phyloP scores from a whole-genome alignment of 306 rosid genomes.

The Malus asiatica region DNA sequence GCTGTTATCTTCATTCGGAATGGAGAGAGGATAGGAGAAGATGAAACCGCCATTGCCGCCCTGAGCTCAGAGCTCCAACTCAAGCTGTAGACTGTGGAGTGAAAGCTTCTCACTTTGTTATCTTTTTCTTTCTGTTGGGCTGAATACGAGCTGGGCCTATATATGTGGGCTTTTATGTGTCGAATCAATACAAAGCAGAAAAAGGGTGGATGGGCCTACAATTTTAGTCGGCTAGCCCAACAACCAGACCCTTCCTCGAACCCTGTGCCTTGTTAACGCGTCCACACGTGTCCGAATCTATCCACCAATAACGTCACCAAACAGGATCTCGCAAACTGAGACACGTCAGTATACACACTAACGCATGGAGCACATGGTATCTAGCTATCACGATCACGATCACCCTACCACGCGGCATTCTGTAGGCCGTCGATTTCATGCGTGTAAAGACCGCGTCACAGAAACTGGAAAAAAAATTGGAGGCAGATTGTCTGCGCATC shows the following conservation, averaged over 20 bases:
- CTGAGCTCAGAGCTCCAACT: background rate
- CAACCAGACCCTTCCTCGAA: too few relatives aligned
- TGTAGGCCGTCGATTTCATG: background rate
- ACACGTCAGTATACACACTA: background rate
- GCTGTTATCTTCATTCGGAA: constrained; percentile 24
- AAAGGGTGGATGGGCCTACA: too few relatives aligned
- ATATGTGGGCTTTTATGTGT: background rate
- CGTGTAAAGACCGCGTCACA: background rate
- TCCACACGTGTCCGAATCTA: too few relatives aligned
- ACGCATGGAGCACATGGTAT: background rate
- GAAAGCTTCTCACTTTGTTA: background rate
- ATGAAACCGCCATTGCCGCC: constrained; percentile 36
- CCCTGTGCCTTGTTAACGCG: too few relatives aligned
- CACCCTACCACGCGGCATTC: background rate
- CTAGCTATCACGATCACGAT: background rate
- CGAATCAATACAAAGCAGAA: too few relatives aligned
- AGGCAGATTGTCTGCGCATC: too few relatives aligned
- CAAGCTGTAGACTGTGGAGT: too few relatives aligned
- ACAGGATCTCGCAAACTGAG: too few relatives aligned
- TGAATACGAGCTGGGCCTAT: background rate
- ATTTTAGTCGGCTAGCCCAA: too few relatives aligned
- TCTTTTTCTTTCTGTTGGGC: background rate
- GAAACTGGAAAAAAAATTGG: background rate
- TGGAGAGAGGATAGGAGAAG: constrained; percentile 30
- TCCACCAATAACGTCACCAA: too few relatives aligned